A percentile compares a stretch with the other conserved stretches of the same genome.
Evolutionary conservation across 2,329 filamentous ascomycete species (phyloP).

Genomic region (Fusarium sp.): DNA sequence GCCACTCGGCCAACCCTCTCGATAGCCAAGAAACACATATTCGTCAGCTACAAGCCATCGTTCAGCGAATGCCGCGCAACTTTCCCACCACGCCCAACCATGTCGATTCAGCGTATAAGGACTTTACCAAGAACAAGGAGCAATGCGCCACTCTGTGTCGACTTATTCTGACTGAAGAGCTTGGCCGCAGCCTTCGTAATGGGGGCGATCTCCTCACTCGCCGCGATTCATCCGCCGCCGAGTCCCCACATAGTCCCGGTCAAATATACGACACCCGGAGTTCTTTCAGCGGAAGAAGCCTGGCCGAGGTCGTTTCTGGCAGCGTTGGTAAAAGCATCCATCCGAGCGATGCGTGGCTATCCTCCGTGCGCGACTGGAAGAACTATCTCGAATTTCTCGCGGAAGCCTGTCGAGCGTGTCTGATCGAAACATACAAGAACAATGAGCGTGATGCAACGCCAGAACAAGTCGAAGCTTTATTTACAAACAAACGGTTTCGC

Average conservation of each 20-base stretch:
- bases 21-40: constrained; percentile 53
- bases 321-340: constrained; percentile 44
- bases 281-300: constrained; percentile 56
- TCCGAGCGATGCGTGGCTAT: constrained; percentile 54
- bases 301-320: constrained; percentile 52
- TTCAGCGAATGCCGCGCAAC: constrained; percentile 55
- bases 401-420: constrained; percentile 58
- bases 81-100: constrained; percentile 53
- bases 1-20: constrained; percentile 45
- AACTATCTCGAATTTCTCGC: constrained; percentile 59
- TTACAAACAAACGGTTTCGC: constrained; percentile 60
- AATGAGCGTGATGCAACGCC: constrained; percentile 62
- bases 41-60: constrained; percentile 55
- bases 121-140: constrained; percentile 60
- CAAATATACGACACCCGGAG: constrained; percentile 55
- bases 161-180: constrained; percentile 58
- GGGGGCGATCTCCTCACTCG: constrained; percentile 45
- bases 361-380: constrained; percentile 62
- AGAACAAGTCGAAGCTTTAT: constrained; percentile 60
- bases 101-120: constrained; percentile 62
- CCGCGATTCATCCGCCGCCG: constrained; percentile 51
- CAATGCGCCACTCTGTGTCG: constrained; percentile 59
- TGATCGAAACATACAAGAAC: constrained; percentile 62
- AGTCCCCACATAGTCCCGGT: constrained; percentile 52
- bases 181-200: constrained; percentile 49